Evolutionary conservation across 2,329 filamentous ascomycete genomes (phyloP).

Genomic region (Immersiporthe knoxdaviesiana): DNA sequence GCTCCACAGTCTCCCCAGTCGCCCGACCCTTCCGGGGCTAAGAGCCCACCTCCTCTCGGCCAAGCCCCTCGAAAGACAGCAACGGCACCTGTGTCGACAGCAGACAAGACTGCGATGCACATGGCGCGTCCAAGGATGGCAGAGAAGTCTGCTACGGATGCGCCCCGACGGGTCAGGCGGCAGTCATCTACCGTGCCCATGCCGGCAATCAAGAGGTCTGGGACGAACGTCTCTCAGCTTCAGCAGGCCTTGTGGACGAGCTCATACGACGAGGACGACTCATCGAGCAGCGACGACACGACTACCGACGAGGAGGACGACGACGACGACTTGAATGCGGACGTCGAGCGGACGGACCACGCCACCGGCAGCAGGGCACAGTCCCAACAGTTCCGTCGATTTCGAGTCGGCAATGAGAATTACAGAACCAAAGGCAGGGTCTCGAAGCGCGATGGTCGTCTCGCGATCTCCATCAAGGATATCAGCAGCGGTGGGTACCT

Average conservation of each 20-base stretch:
- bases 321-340: constrained; percentile 31
- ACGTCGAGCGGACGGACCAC: constrained; percentile 18
- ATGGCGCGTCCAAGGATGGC: constrained; percentile 29
- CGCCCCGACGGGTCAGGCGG: constrained; percentile 24
- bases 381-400: constrained; percentile 50
- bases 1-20: constrained; percentile 32
- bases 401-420: constrained; percentile 65
- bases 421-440: constrained; percentile 68
- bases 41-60: neutral
- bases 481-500: constrained; percentile 71
- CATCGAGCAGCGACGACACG: constrained; percentile 33
- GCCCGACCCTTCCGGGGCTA: neutral
- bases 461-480: constrained; percentile 75
- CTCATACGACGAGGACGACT: constrained; percentile 30
- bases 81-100: constrained; percentile 24
- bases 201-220: constrained; percentile 33
- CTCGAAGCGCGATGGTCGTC: constrained; percentile 68
- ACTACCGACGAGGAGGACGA: constrained; percentile 33
- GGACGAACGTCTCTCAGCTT: constrained; percentile 37
- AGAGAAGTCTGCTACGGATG: constrained; percentile 34
- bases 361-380: constrained; percentile 8
- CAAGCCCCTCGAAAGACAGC: constrained; percentile 23
- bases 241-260: constrained; percentile 35
- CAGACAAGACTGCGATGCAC: neutral
- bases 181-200: constrained; percentile 28